phyloP scores from a whole-genome alignment of 2,329 filamentous ascomycete species.

The Didymella pomorum region DNA sequence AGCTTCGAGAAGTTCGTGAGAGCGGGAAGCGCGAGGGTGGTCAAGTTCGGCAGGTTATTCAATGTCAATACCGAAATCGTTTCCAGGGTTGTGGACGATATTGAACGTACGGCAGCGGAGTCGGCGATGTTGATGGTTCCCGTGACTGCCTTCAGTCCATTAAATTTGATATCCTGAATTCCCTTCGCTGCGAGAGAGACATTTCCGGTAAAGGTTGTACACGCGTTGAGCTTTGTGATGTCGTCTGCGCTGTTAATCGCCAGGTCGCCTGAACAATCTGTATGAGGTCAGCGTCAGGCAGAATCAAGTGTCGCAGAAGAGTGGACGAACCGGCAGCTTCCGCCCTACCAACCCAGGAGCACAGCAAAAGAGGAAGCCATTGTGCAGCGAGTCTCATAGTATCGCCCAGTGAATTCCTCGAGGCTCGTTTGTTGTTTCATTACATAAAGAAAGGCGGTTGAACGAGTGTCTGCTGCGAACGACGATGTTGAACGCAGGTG shows the following conservation, averaged over 20 bases:
- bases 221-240: conserved; percentile 25
- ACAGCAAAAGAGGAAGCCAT: conserved; percentile 17
- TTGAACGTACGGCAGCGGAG: conserved; percentile 20
- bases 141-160: conserved; percentile 24
- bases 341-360: conserved; percentile 7
- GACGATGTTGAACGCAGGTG: conserved; percentile 1
- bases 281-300: conserved; percentile 1
- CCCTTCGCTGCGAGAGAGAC: conserved; percentile 30
- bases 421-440: conserved; percentile 10
- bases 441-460: conserved; percentile 9
- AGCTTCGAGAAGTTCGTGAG: conserved; percentile 28
- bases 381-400: conserved; percentile 17
- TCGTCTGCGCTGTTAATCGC: conserved; percentile 30
- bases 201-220: conserved; percentile 28
- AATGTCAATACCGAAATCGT: conserved; percentile 24
- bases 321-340: conserved; percentile 11
- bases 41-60: conserved; percentile 30
- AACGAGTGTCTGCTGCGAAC: conserved; percentile 12
- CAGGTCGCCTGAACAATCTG: conserved; percentile 29
- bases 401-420: conserved; percentile 6
- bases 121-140: conserved; percentile 27
- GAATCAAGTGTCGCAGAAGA: background rate
- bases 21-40: conserved; percentile 26
- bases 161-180: conserved; percentile 25
- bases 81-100: conserved; percentile 28